Base-by-base conservation (phyloP, 2,329 filamentous ascomycete genomes). In the Helminthosporium solani region DNA sequence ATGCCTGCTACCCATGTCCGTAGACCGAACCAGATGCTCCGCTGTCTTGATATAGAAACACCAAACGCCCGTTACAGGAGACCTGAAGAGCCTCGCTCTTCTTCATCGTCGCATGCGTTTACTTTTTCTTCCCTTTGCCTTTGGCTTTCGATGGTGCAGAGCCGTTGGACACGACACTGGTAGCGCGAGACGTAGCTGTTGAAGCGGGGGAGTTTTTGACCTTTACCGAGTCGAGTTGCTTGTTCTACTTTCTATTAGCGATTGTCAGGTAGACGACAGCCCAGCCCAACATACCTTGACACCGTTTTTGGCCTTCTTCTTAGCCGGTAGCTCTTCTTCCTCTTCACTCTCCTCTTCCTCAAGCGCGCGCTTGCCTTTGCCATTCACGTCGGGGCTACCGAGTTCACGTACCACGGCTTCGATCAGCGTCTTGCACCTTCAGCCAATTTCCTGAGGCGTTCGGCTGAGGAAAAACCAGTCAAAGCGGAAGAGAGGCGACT, bases 391-490 rank as follows among this genome's bases (percentile, higher is more conserved):
- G 28, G 87, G 52, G 16, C 60, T 68, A 9, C 96, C 92, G 70
- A 96, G 96, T 72, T 99, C 94, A 71, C 94, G 87, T 42, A 94
- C 88, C 39, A 99, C 90, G 0, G 94, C 95, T 28, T 92, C 95
- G 53, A 99, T 83, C 42, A 99, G 80, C 1, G 95, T 99, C 25
- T 88, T 95, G 74, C 94, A 97, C 42, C 95, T 84, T 60, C 94
- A 85, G 51, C 90, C 87, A 59, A 99, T 87, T 72, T 99, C 94
- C 40, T 91, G 85, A 0, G 94, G 90, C 3, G 92, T 99, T 36
- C 94, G 84, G 69, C 89, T 95, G 33, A 99, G 80, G 78, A 99
- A 96, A 76, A 99, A 99, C 95, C 95, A 99, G 68, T 99, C 94
- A 63, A 99, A 99, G 31, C 94, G 85, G 80, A 99, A 99, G 3